These are phyloP conservation scores for Plantago coronopus DNA, from an alignment of 305 asterid genomes.

Conservation along the genomic window DNA sequence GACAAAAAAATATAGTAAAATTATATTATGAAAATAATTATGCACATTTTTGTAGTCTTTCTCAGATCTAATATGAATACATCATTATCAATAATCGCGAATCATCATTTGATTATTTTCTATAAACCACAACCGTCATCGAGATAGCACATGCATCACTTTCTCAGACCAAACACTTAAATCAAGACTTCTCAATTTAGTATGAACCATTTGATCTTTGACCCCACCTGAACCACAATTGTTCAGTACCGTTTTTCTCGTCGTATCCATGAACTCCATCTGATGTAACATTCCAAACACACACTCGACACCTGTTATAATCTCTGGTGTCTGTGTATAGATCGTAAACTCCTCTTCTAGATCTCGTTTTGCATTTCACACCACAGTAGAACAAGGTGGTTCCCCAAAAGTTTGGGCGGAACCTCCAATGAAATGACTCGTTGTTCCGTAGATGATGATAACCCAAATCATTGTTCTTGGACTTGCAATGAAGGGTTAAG, in stretches of 20 bases:
- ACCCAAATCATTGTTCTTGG: conserved; percentile 22
- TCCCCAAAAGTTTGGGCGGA: conserved; percentile 6
- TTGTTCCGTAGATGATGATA: conserved; percentile 3
- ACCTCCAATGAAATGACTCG: conserved; percentile 3
- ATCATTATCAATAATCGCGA: too few relatives aligned
- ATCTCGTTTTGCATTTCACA: conserved; percentile 15
- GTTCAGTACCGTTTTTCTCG: conserved; percentile 10
- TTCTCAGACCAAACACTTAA: too few relatives aligned
- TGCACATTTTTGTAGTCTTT: too few relatives aligned
- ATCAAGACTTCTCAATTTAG: too few relatives aligned
- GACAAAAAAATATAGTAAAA: too few relatives aligned
- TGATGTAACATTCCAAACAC: conserved; percentile 23
- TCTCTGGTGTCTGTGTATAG: conserved; percentile 17
- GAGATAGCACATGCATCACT: too few relatives aligned
- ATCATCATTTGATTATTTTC: too few relatives aligned
- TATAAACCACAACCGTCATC: too few relatives aligned
- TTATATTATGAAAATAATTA: too few relatives aligned
- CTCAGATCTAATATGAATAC: too few relatives aligned
- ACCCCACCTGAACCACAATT: conserved; percentile 25
- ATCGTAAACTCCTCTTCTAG: conserved; percentile 7
- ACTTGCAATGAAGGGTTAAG: conserved; percentile 22
- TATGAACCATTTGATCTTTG: not conserved
- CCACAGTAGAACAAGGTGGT: conserved; percentile 15
- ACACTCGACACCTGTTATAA: conserved; percentile 7
- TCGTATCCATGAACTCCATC: conserved; percentile 26